Evolutionary conservation across 805 yeast genomes (phyloP).

Genomic region (Wickerhamomyces tratensis): DNA sequence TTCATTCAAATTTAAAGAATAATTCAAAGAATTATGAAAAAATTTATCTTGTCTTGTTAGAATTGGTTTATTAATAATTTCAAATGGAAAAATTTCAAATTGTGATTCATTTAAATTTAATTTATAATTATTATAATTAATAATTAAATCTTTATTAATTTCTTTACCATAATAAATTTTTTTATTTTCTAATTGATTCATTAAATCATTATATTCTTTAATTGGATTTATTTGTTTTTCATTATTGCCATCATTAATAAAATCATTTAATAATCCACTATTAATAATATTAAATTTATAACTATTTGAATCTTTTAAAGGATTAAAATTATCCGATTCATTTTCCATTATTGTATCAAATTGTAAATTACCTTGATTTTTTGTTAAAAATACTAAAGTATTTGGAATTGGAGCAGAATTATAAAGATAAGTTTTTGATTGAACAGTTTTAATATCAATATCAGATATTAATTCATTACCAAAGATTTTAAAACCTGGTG

Average conservation of each 20-base stretch:
- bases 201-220: too few species aligned
- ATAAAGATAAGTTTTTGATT: slow-evolving; percentile 29
- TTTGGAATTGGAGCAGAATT: slow-evolving; percentile 23
- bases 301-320: slow-evolving; percentile 1
- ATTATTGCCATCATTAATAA: slow-evolving; percentile 1
- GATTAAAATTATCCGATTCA: too few species aligned
- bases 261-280: slow-evolving; percentile 5
- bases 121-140: slow-evolving; percentile 5
- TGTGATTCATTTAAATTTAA: slow-evolving; percentile 11
- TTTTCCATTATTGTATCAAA: too few species aligned
- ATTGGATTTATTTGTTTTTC: too few species aligned
- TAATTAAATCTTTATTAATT: slow-evolving; percentile 1
- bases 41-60: slow-evolving; percentile 6
- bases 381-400: neutral
- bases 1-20: slow-evolving; percentile 18
- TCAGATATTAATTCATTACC: slow-evolving; percentile 24
- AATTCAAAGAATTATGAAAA: slow-evolving; percentile 18
- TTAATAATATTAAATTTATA: slow-evolving; percentile 8
- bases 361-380: neutral
- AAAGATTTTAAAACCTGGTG: slow-evolving; percentile 31
- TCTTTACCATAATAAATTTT: too few species aligned
- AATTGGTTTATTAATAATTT: slow-evolving; percentile 1
- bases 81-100: slow-evolving; percentile 1
- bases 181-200: too few species aligned
- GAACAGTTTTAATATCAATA: slow-evolving; percentile 19